phyloP scores from a whole-genome alignment of 2,329 filamentous ascomycete species.

The Calonectria montana region DNA sequence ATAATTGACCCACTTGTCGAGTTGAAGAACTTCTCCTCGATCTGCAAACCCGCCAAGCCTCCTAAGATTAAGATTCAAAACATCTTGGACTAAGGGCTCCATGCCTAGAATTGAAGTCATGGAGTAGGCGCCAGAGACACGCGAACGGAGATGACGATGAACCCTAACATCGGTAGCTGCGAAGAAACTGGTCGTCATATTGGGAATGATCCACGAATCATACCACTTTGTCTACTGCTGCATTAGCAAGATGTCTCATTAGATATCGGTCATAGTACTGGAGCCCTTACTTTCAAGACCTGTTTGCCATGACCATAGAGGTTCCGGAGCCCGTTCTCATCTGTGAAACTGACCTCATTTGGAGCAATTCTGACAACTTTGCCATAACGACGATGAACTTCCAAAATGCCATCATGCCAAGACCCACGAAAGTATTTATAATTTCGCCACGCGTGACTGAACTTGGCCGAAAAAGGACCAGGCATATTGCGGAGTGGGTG shows the following conservation, averaged over 20 bases:
- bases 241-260: neutral
- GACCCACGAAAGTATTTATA: conserved; percentile 15
- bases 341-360: conserved; percentile 15
- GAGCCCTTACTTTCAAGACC: neutral
- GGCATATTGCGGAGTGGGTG: conserved; percentile 16
- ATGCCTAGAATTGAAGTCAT: conserved; percentile 26
- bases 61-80: conserved; percentile 11
- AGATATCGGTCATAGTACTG: neutral
- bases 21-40: neutral
- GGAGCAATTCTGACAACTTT: conserved; percentile 23
- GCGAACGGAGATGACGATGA: conserved; percentile 20
- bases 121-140: conserved; percentile 18
- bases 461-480: conserved; percentile 6
- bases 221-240: conserved; percentile 7
- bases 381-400: conserved; percentile 15
- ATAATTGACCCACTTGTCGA: conserved; percentile 24
- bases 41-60: conserved; percentile 14
- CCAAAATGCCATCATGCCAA: conserved; percentile 17
- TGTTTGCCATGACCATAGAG: conserved; percentile 21
- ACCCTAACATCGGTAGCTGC: conserved; percentile 6
- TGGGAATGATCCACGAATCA: conserved; percentile 18
- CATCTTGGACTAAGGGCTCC: conserved; percentile 16
- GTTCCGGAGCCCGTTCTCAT: neutral
- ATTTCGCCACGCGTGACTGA: neutral
- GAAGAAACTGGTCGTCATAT: conserved; percentile 27